Evolutionary conservation across 2,329 filamentous ascomycete species (phyloP), one percentile per base, ranked within the genome.

Genomic region (Exophiala mesophila): DNA sequence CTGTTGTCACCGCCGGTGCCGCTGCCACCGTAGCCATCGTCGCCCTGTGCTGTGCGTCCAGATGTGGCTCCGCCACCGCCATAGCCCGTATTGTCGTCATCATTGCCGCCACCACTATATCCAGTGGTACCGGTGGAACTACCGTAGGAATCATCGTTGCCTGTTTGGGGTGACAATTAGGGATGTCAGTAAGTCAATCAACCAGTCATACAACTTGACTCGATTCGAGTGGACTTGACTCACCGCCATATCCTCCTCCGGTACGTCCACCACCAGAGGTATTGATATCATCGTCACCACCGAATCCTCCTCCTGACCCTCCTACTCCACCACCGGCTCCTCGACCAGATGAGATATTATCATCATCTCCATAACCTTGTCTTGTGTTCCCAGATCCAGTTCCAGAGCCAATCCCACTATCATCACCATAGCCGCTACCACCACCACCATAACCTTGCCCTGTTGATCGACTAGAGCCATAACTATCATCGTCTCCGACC

Each of bases 71-170:
- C 43, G 17, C n/a, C n/a, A n/a, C n/a, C n/a, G n/a, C n/a, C n/a
- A 29, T 45, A 45, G 12, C 50, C 49, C n/a, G n/a, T n/a, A 34
- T 49, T 49, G 38, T 49, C 55, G 36, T 39, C 47, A 37, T 54
- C 54, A 13, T 30, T 43, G 38, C 47, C 55, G 36, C 40, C 47
- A 37, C 55, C 55, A n/a, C 29, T 41, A 24, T 36, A 40, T 13
- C 4, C 38, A 39, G 42, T 35, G 29, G 40, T 38, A 17, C 39
- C 44, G 23, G 44, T 37, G 33, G 44, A 47, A 13, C 38, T 34
- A 12, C 46, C 53, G 26, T 51, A 55, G 31, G 21, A 50, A 33
- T 55, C 49, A 30, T 50, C 38, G n/a, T 18, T 18, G 36, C 39
- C 35, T 44, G 16, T 12, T 23, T 35, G 19, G 37, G 9, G 12